Evolutionary conservation across 106 monocot species (phyloP).

Genomic region (Posidonia australis): DNA sequence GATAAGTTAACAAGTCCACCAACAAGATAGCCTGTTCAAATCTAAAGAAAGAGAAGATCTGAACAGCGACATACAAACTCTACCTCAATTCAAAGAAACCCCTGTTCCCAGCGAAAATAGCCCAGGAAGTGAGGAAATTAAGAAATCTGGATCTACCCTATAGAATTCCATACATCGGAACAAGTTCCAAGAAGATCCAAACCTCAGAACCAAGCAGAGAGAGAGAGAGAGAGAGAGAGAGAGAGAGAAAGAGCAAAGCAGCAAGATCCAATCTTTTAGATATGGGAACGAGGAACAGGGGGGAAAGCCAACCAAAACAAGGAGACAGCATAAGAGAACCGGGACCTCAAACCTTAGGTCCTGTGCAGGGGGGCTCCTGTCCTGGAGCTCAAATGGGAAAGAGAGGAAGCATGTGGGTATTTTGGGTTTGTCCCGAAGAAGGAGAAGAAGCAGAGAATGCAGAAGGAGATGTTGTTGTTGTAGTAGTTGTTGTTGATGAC

Average conservation of each 20-base stretch:
- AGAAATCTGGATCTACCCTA: background rate
- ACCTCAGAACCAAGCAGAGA: too few relatives aligned
- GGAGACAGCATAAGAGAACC: background rate
- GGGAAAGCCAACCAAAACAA: background rate
- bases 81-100: background rate
- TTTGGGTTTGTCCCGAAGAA: background rate
- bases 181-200: background rate
- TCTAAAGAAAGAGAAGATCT: background rate
- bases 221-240: background rate
- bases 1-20: background rate
- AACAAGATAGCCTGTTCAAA: background rate
- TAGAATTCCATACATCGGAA: background rate
- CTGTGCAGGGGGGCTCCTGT: background rate
- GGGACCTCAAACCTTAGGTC: background rate
- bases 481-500: too few relatives aligned
- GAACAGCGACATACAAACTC: background rate
- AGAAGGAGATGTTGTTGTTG: too few relatives aligned
- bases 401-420: conserved; percentile 9
- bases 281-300: background rate
- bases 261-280: background rate
- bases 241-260: background rate
- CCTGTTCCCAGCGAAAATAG: background rate
- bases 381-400: conserved; percentile 8
- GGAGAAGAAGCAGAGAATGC: background rate
- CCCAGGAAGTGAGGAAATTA: too few relatives aligned